These are phyloP conservation scores for Aureobasidium mangrovei DNA, from an alignment of 2,329 filamentous ascomycete genomes.

Conservation along the genomic window DNA sequence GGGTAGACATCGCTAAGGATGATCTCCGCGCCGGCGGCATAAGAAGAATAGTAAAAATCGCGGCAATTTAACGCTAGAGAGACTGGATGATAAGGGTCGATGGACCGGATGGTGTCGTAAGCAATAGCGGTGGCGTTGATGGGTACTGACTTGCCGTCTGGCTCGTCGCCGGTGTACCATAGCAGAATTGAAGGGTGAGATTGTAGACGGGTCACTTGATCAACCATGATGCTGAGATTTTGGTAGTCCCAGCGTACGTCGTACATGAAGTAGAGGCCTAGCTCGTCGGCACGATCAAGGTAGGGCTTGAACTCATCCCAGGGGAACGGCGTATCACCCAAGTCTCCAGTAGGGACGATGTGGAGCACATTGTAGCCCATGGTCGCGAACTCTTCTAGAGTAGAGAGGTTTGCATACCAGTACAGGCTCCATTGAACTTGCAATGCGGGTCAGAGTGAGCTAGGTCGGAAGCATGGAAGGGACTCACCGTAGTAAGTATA, in stretches of 20 bases:
- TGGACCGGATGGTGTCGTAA: slow-evolving; percentile 35
- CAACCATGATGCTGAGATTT: slow-evolving; percentile 29
- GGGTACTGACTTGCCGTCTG: slow-evolving; percentile 48
- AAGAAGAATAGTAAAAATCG: slow-evolving; percentile 50
- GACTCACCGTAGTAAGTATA: slow-evolving; percentile 35
- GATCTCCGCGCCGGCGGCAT: slow-evolving; percentile 48
- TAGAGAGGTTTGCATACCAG: slow-evolving; percentile 25
- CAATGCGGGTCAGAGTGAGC: background rate
- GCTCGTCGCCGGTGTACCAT: slow-evolving; percentile 44
- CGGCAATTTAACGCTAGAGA: slow-evolving; percentile 52
- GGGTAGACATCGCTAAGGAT: slow-evolving; percentile 53
- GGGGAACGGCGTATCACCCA: slow-evolving; percentile 30
- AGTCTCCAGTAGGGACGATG: slow-evolving; percentile 23
- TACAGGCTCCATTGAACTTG: slow-evolving; percentile 28
- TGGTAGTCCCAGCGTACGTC: slow-evolving; percentile 34
- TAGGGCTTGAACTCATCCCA: slow-evolving; percentile 31
- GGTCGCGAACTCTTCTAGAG: slow-evolving; percentile 30
- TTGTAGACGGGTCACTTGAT: slow-evolving; percentile 28
- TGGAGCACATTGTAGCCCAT: slow-evolving; percentile 41
- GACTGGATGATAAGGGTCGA: slow-evolving; percentile 54
- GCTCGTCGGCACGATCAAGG: slow-evolving; percentile 34
- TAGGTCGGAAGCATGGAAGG: background rate
- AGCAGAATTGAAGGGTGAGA: slow-evolving; percentile 31
- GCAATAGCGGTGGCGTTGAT: slow-evolving; percentile 38
- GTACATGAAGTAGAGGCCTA: slow-evolving; percentile 40